Evolutionary conservation across 202 grass and related monocot species (phyloP).

Genomic region (Eragrostis tef): DNA sequence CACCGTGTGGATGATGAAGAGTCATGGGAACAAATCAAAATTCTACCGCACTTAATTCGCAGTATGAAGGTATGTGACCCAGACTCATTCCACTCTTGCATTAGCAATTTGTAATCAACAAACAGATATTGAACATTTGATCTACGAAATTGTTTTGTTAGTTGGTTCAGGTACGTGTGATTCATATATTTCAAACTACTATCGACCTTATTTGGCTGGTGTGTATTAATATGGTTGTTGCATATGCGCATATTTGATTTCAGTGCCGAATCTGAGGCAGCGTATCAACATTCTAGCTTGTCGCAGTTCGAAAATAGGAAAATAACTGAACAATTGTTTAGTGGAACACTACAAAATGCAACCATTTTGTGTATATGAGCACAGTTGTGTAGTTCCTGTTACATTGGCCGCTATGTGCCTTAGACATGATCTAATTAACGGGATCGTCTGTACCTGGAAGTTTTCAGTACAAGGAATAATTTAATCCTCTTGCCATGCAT

Average conservation of each 20-base stretch:
- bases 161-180: no score
- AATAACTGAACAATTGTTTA: no score
- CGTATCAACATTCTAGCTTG: not conserved
- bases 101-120: no score
- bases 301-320: no score
- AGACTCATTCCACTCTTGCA: not conserved
- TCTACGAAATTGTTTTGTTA: no score
- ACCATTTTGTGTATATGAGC: no score
- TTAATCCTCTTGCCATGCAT: slow-evolving; percentile 27
- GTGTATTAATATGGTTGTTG: not conserved
- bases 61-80: not conserved
- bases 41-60: not conserved
- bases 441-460: not conserved
- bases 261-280: not conserved
- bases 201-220: no score
- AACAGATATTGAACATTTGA: no score
- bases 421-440: no score
- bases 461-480: not conserved
- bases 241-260: not conserved
- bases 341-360: no score
- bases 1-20: not conserved
- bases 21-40: not conserved
- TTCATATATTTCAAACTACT: no score
- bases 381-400: not conserved
- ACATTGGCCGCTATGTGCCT: not conserved